phyloP scores from a whole-genome alignment of 2,329 filamentous ascomycete species.

The Fusarium nodosum region DNA sequence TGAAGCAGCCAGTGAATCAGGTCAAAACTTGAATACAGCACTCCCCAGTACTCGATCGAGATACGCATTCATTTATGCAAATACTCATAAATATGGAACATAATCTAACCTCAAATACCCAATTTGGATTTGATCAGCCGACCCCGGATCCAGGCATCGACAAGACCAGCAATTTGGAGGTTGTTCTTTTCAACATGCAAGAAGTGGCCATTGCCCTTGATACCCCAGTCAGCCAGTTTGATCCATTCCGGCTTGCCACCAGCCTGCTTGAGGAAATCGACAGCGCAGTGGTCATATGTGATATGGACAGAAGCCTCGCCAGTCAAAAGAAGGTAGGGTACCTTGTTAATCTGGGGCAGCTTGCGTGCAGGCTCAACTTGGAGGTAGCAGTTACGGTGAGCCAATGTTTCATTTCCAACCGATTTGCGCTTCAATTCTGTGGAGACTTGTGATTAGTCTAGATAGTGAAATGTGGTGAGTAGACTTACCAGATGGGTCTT shows the following conservation, averaged over 20 bases:
- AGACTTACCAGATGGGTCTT: constrained; percentile 29
- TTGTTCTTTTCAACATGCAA: constrained; percentile 42
- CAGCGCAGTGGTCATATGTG: constrained; percentile 34
- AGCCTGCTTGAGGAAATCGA: constrained; percentile 34
- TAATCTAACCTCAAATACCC: neutral
- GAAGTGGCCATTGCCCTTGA: constrained; percentile 40
- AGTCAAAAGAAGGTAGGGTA: constrained; percentile 31
- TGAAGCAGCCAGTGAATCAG: too few species aligned
- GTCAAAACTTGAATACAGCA: too few species aligned
- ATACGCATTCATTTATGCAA: neutral
- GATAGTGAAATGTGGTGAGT: neutral
- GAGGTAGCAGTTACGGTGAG: constrained; percentile 34
- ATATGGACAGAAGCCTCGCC: constrained; percentile 37
- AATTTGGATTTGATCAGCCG: neutral
- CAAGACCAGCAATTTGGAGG: constrained; percentile 29
- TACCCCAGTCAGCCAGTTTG: constrained; percentile 25
- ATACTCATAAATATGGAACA: too few species aligned
- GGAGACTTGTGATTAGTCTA: neutral
- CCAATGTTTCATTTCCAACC: constrained; percentile 33
- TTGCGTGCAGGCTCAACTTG: constrained; percentile 33
- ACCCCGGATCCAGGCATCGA: constrained; percentile 20
- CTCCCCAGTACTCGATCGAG: too few species aligned
- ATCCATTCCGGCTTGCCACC: constrained; percentile 36
- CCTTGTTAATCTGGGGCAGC: constrained; percentile 36
- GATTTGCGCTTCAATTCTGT: constrained; percentile 27